phyloP scores from a whole-genome alignment of 495 filamentous ascomycete genomes.

The Cryomyces minteri region DNA sequence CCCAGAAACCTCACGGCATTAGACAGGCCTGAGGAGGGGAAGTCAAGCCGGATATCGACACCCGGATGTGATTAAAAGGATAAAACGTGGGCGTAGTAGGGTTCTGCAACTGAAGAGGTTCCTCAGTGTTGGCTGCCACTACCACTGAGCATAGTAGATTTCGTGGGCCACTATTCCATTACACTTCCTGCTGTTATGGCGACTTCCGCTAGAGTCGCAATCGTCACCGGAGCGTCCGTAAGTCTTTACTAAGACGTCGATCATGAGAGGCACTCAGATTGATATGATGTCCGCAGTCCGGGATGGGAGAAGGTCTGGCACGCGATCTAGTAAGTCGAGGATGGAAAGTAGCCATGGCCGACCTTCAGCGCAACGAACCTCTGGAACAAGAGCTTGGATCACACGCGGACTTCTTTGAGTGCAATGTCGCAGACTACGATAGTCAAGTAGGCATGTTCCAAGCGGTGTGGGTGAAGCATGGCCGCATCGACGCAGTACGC shows the following conservation, averaged over 20 bases:
- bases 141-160: no score
- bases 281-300: slow-evolving; percentile 4
- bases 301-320: slow-evolving; percentile 15
- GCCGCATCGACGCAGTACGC: slow-evolving; percentile 18
- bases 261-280: not conserved
- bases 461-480: slow-evolving; percentile 15
- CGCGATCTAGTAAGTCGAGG: slow-evolving; percentile 10
- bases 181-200: slow-evolving; percentile 1
- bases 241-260: not conserved
- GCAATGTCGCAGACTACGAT: slow-evolving; percentile 21
- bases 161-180: no score
- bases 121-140: no score
- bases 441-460: slow-evolving; percentile 19
- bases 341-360: slow-evolving; percentile 19
- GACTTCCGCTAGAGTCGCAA: slow-evolving; percentile 9
- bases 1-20: no score
- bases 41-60: no score
- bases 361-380: slow-evolving; percentile 7
- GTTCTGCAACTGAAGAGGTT: no score
- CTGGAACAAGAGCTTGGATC: slow-evolving; percentile 16
- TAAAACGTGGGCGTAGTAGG: no score
- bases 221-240: slow-evolving; percentile 17
- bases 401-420: slow-evolving; percentile 13
- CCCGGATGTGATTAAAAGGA: no score
- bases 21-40: no score